Conservation (phyloP, 2,329 filamentous ascomycete species). For the Esteya vermicola region DNA sequence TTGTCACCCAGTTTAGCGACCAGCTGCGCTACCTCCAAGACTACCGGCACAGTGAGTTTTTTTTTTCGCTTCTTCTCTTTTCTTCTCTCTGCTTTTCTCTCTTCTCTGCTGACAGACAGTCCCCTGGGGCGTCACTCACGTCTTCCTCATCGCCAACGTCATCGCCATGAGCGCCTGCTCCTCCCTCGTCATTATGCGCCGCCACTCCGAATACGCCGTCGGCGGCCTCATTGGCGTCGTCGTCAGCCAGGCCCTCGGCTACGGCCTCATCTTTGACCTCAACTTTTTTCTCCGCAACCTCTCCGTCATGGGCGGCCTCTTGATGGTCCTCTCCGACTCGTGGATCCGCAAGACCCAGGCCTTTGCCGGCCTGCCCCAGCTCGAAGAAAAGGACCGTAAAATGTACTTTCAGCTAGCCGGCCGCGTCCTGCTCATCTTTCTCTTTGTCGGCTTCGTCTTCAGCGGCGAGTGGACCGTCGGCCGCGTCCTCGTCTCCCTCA, state of each 20-base stretch:
- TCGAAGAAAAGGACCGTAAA: slow-evolving; percentile 99
- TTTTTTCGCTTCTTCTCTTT: slow-evolving; percentile 7
- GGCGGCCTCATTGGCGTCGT: slow-evolving; percentile 82
- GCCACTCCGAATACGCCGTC: slow-evolving; percentile 87
- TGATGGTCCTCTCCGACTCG: slow-evolving; percentile 96
- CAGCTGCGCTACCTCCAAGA: slow-evolving; percentile 87
- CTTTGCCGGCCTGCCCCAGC: slow-evolving; percentile 80
- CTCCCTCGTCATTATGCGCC: slow-evolving; percentile 75
- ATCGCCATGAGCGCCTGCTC: slow-evolving; percentile 77
- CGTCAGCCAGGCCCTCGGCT: slow-evolving; percentile 84
- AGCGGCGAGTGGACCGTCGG: slow-evolving; percentile 85
- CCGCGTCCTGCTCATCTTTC: slow-evolving; percentile 88
- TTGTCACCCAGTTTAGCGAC: slow-evolving; percentile 94
- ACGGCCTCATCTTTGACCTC: slow-evolving; percentile 95
- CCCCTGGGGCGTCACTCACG: slow-evolving; percentile 72
- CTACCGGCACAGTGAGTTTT: slow-evolving; percentile 72
- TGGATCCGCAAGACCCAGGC: slow-evolving; percentile 98
- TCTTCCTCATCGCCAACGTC: slow-evolving; percentile 86
- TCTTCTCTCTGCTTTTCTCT: background rate
- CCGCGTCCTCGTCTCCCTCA: slow-evolving; percentile 67
- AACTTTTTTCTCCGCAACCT: slow-evolving; percentile 99
- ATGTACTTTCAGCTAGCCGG: slow-evolving; percentile 99
- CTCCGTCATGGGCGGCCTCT: slow-evolving; percentile 87
- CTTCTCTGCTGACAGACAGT: slow-evolving; percentile 37
- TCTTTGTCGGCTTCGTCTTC: slow-evolving; percentile 95